A percentile compares a stretch with the other conserved stretches of the same genome.
Conservation (phyloP, 768 basidiomycete species). For the Lactarius hengduanensis region DNA sequence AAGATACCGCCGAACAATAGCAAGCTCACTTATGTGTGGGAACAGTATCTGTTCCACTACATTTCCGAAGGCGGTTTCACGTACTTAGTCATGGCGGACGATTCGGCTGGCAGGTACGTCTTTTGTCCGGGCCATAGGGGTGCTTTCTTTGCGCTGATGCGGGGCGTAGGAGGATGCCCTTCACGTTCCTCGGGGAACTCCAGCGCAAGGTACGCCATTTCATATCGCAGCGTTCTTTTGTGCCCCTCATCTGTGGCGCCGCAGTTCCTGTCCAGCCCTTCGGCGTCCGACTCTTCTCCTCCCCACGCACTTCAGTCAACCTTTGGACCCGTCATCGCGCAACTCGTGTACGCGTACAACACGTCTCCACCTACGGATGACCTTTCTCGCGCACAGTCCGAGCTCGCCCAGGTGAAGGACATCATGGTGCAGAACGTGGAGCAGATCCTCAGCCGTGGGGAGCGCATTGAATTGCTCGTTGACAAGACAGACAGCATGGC, state of each 20-base stretch:
- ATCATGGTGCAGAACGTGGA: constrained; percentile 99
- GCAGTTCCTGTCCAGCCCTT: constrained; percentile 62
- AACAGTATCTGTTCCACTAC: constrained; percentile 93
- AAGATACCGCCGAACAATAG: constrained; percentile 91
- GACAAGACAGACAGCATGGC: constrained; percentile 98
- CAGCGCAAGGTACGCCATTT: constrained; percentile 60
- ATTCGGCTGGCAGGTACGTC: constrained; percentile 79
- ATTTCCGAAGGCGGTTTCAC: constrained; percentile 84
- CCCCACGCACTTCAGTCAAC: constrained; percentile 68
- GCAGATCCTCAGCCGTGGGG: constrained; percentile 90
- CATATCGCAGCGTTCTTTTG: constrained; percentile 5
- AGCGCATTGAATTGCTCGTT: constrained; percentile 92
- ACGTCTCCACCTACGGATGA: constrained; percentile 87
- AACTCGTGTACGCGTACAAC: constrained; percentile 85
- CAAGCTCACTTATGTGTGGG: constrained; percentile 86
- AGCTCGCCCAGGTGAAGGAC: constrained; percentile 88
- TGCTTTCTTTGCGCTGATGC: background rate
- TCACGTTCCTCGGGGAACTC: constrained; percentile 86
- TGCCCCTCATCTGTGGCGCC: constrained; percentile 17
- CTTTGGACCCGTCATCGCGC: constrained; percentile 66
- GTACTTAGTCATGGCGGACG: constrained; percentile 94
- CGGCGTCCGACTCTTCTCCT: constrained; percentile 48
- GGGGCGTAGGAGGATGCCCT: constrained; percentile 75
- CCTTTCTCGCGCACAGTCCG: constrained; percentile 83
- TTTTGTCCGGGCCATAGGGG: background rate